Conservation (phyloP, 2,329 filamentous ascomycete genomes). For the Lasiodiplodia theobromae region DNA sequence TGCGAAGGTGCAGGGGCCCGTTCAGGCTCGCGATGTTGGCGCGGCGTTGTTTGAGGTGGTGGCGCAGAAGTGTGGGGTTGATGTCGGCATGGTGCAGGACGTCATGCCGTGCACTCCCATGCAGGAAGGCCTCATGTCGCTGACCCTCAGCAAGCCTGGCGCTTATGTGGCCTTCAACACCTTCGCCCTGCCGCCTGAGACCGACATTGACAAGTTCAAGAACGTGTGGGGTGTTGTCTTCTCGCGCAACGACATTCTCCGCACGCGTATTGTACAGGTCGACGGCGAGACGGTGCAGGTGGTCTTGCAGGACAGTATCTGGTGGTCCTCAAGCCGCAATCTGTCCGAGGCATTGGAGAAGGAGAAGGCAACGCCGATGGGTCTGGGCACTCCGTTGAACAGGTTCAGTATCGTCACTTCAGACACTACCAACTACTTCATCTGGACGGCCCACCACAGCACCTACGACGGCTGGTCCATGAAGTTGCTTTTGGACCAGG, state of each 20-base stretch:
- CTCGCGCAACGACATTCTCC: constrained; percentile 52
- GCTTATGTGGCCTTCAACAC: constrained; percentile 55
- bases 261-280: constrained; percentile 51
- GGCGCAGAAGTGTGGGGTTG: constrained; percentile 1
- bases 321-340: constrained; percentile 32
- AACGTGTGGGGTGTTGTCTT: constrained; percentile 54
- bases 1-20: no score
- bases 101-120: constrained; percentile 63
- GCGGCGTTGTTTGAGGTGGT: no score
- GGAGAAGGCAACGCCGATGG: constrained; percentile 27
- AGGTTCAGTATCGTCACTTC: constrained; percentile 35
- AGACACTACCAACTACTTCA: constrained; percentile 38
- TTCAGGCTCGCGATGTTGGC: no score
- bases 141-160: constrained; percentile 59
- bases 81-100: constrained; percentile 50
- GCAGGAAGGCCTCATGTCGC: constrained; percentile 63
- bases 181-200: constrained; percentile 30
- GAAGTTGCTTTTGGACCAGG: constrained; percentile 40
- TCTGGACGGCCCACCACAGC: constrained; percentile 50
- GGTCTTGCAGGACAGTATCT: constrained; percentile 37
- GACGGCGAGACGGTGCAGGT: constrained; percentile 43
- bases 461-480: constrained; percentile 51
- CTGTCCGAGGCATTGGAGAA: constrained; percentile 36
- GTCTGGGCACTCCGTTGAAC: background rate
- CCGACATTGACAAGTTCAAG: constrained; percentile 50